Conservation (phyloP, 257 asterid genomes). For the Solanum okadae region DNA sequence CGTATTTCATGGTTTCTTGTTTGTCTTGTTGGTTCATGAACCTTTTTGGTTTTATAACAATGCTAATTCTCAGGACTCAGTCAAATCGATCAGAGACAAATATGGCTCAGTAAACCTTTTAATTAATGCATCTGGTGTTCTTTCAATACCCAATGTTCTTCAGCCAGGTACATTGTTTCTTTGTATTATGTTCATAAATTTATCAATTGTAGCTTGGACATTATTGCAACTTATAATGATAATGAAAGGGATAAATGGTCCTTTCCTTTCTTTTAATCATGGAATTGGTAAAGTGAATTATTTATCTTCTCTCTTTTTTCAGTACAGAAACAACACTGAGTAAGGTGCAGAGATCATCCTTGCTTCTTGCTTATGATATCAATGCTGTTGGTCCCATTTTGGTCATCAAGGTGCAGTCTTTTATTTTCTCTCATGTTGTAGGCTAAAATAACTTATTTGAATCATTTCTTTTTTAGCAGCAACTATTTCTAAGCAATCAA, state of each 20-base stretch:
- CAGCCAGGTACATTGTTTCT: slow-evolving; percentile 57
- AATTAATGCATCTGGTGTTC: slow-evolving; percentile 82
- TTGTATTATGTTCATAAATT: background rate
- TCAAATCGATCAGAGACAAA: slow-evolving; percentile 57
- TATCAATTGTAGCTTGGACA: background rate
- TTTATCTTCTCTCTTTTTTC: slow-evolving; percentile 17
- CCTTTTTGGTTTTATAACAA: background rate
- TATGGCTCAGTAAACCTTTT: slow-evolving; percentile 75
- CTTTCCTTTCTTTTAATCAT: background rate
- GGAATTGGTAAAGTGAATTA: slow-evolving; percentile 7
- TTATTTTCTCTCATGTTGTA: background rate
- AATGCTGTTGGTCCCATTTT: slow-evolving; percentile 86
- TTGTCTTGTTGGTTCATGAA: background rate
- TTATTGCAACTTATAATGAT: background rate
- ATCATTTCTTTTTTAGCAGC: background rate
- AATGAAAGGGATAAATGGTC: background rate
- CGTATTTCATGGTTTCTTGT: background rate
- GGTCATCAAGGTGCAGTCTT: slow-evolving; percentile 48
- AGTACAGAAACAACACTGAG: slow-evolving; percentile 90
- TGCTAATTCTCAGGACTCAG: slow-evolving; percentile 44
- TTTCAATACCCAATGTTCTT: slow-evolving; percentile 62
- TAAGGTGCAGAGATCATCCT: slow-evolving; percentile 67
- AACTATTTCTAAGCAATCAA: background rate
- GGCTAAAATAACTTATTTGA: background rate
- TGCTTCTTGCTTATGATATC: slow-evolving; percentile 76